Conservation (phyloP, 2,329 filamentous ascomycete genomes). For the Phyllosticta citrichinensis region DNA sequence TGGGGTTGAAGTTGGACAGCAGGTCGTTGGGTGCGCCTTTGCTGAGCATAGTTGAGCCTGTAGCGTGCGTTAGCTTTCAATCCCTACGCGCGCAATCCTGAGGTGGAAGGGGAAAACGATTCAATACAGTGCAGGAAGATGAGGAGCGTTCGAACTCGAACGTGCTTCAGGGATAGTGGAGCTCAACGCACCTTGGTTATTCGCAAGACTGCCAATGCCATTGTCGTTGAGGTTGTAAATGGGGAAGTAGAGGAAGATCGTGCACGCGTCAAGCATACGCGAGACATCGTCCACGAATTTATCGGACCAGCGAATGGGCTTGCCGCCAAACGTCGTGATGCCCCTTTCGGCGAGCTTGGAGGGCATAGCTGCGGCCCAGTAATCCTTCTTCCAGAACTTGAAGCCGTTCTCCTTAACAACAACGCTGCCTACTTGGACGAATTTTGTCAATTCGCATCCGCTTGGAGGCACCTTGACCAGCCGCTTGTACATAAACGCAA, state of each 20-base stretch:
- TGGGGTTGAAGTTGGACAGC: slow-evolving; percentile 41
- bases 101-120: background rate
- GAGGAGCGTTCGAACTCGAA: too few species aligned
- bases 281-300: slow-evolving; percentile 27
- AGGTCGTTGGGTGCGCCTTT: slow-evolving; percentile 43
- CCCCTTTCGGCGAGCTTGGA: slow-evolving; percentile 19
- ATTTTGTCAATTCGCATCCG: slow-evolving; percentile 24
- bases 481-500: slow-evolving; percentile 24
- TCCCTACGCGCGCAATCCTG: background rate
- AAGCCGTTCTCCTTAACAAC: slow-evolving; percentile 26
- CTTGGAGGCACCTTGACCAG: slow-evolving; percentile 23
- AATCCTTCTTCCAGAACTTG: slow-evolving; percentile 23
- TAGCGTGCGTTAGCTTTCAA: background rate
- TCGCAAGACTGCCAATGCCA: slow-evolving; percentile 41
- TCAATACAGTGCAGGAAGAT: background rate
- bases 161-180: too few species aligned
- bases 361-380: slow-evolving; percentile 27
- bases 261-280: slow-evolving; percentile 24
- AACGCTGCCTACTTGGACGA: slow-evolving; percentile 23
- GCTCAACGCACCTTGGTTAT: slow-evolving; percentile 2
- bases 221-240: slow-evolving; percentile 30
- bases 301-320: slow-evolving; percentile 23
- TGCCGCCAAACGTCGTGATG: slow-evolving; percentile 9
- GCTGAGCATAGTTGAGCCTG: slow-evolving; percentile 30
- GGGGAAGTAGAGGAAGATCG: slow-evolving; percentile 30